Conservation (phyloP, 2,329 filamentous ascomycete species). For the Xylaria sp. region DNA sequence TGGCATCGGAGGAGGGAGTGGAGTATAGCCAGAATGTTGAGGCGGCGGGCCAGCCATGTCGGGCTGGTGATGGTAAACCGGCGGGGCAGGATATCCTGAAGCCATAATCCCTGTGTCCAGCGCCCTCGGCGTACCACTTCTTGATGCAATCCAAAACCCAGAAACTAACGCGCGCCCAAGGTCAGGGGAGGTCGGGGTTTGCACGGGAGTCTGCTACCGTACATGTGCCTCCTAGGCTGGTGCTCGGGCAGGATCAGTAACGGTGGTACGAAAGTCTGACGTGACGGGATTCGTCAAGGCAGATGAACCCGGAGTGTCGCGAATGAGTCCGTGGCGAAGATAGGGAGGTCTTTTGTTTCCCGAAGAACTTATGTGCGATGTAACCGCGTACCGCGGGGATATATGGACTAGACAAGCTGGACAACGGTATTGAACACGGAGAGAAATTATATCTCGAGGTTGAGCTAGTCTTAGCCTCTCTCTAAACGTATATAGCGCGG, state of each 20-base stretch:
- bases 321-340: background rate
- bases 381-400: slow-evolving; percentile 16
- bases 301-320: background rate
- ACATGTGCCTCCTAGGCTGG: slow-evolving; percentile 8
- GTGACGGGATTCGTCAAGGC: background rate
- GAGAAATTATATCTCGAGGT: background rate
- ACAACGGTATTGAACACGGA: background rate
- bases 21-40: slow-evolving; percentile 39
- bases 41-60: slow-evolving; percentile 38
- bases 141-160: slow-evolving; percentile 21
- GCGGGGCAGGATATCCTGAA: slow-evolving; percentile 41
- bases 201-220: slow-evolving; percentile 12
- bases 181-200: slow-evolving; percentile 1
- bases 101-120: slow-evolving; percentile 35
- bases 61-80: slow-evolving; percentile 38
- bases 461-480: background rate
- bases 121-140: slow-evolving; percentile 12
- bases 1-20: slow-evolving; percentile 40
- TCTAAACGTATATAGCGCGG: slow-evolving; percentile 10
- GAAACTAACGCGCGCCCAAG: slow-evolving; percentile 5
- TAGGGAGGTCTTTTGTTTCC: background rate
- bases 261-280: background rate
- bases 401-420: slow-evolving; percentile 1
- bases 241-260: background rate
- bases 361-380: slow-evolving; percentile 13